Evolutionary conservation across 805 yeast species (phyloP).

Genomic region (Yamadazyma tumulicola): DNA sequence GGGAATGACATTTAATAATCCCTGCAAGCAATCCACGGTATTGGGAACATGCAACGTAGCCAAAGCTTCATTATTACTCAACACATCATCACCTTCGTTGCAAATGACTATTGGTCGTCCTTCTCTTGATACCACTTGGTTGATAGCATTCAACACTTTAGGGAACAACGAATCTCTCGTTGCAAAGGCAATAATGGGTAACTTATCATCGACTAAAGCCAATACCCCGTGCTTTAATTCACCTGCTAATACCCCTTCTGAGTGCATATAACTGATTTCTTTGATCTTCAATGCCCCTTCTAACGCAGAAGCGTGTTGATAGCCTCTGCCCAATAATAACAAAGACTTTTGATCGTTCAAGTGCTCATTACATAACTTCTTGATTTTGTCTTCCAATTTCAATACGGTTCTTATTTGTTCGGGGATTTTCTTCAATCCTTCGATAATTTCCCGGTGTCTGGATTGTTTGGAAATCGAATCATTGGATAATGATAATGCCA

Average conservation of each 20-base stretch:
- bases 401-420: conserved; percentile 79
- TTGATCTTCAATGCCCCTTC: conserved; percentile 98
- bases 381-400: conserved; percentile 67
- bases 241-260: conserved; percentile 99
- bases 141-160: conserved; percentile 90
- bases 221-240: conserved; percentile 98
- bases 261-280: conserved; percentile 97
- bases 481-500: conserved; percentile 91
- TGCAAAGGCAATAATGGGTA: conserved; percentile 94
- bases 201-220: conserved; percentile 89
- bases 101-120: conserved; percentile 95
- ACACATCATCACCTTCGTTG: conserved; percentile 71
- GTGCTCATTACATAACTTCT: conserved; percentile 65
- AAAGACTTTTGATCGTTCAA: conserved; percentile 82
- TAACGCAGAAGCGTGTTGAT: conserved; percentile 93
- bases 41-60: conserved; percentile 87
- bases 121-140: conserved; percentile 95
- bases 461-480: conserved; percentile 73
- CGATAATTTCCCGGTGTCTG: conserved; percentile 83
- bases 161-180: conserved; percentile 96
- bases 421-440: conserved; percentile 81
- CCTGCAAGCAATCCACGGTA: conserved; percentile 97
- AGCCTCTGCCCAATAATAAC: conserved; percentile 93
- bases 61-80: conserved; percentile 52
- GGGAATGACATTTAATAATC: conserved; percentile 90